phyloP scores from a whole-genome alignment of 352 stramenopile species.

The Globisporangium cederbergense region DNA sequence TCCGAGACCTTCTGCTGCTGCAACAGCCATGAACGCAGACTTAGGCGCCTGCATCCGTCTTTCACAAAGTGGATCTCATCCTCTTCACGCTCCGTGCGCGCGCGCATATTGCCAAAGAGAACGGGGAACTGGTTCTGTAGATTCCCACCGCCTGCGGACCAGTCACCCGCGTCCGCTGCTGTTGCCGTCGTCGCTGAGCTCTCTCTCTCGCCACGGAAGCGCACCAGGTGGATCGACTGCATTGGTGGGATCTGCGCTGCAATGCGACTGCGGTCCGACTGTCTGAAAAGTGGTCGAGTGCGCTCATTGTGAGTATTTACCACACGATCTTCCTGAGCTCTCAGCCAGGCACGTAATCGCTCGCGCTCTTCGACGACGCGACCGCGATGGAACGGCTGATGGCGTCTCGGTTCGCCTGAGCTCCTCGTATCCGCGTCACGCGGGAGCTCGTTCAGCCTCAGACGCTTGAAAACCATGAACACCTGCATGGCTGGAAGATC shows the following conservation, averaged over 20 bases:
- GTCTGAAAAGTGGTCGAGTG: not conserved
- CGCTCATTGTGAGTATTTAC: not conserved
- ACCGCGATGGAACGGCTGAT: not conserved
- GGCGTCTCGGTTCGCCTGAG: not conserved
- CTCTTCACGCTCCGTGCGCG: conserved; percentile 8
- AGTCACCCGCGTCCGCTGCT: not conserved
- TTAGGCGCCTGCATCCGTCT: conserved; percentile 30
- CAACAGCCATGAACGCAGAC: conserved; percentile 40
- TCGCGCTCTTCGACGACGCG: conserved; percentile 18
- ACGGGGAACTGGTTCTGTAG: conserved; percentile 7
- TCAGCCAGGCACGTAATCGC: conserved; percentile 14
- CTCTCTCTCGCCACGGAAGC: not conserved
- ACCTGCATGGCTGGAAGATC: conserved; percentile 65
- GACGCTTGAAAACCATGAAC: conserved; percentile 64
- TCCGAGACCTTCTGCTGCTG: conserved; percentile 29
- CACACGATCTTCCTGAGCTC: not conserved
- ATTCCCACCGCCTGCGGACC: not conserved
- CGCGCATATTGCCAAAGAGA: conserved; percentile 5
- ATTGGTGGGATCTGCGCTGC: not conserved
- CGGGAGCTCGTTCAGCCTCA: conserved; percentile 33
- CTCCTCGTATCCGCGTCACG: not conserved
- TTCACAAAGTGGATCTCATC: conserved; percentile 17
- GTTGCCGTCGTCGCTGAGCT: not conserved
- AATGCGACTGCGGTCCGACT: not conserved
- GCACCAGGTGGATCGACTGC: conserved; percentile 12